Percentiles rank a stretch among this genome's conserved stretches.
These are phyloP conservation scores for Pachyrhizus erosus DNA, from an alignment of 306 rosid species.

Conservation along the genomic window DNA sequence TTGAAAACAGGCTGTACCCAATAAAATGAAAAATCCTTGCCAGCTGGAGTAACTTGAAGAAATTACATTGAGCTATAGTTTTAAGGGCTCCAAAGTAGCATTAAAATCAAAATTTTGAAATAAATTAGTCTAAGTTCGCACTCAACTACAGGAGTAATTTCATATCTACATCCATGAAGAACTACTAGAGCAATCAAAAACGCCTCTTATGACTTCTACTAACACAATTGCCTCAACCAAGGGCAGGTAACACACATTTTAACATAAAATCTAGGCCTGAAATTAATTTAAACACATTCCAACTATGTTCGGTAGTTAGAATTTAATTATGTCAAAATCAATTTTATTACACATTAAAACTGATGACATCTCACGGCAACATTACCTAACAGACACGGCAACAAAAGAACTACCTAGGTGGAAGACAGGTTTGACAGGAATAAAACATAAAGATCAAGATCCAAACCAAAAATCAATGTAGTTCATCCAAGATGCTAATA, in stretches of 20 bases:
- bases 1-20: not conserved
- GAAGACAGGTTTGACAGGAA: not conserved
- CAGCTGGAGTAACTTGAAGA: not conserved
- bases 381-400: not conserved
- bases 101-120: not conserved
- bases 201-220: no score
- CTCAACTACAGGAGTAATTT: not conserved
- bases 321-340: not conserved
- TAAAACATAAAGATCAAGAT: not conserved
- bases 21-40: not conserved
- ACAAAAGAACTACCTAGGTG: not conserved
- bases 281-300: not conserved
- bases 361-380: not conserved
- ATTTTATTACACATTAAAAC: not conserved
- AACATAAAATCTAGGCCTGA: no score
- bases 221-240: no score
- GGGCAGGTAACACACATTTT: not conserved
- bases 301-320: not conserved
- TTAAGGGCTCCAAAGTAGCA: not conserved
- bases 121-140: not conserved
- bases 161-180: no score
- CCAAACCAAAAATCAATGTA: not conserved
- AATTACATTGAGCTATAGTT: not conserved
- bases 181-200: no score
- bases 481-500: not conserved